Conservation (phyloP, 345 rosid species). For the Erysimum cheiranthoides region DNA sequence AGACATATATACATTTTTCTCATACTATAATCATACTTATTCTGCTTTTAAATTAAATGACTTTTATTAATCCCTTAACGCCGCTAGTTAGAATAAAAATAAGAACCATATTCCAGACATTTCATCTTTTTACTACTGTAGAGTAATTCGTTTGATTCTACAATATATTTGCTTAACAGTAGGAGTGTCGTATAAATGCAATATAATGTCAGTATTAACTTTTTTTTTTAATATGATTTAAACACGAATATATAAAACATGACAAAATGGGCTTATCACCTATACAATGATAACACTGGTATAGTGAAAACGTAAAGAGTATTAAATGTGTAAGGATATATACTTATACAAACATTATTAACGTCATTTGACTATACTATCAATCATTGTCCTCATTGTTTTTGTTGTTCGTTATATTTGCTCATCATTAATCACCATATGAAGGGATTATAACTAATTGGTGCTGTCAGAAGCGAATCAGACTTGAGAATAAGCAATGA, state of each 20-base stretch:
- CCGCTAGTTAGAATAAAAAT: not conserved
- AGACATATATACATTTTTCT: constrained; percentile 7
- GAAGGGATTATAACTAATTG: constrained; percentile 29
- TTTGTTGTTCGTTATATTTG: constrained; percentile 32
- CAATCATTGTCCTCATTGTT: constrained; percentile 24
- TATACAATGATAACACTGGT: too few relatives aligned
- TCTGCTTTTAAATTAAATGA: constrained; percentile 14
- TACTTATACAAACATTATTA: not conserved
- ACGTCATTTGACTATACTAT: constrained; percentile 13
- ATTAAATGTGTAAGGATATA: not conserved
- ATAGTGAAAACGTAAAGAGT: too few relatives aligned
- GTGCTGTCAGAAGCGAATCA: constrained; percentile 38
- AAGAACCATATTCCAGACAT: constrained; percentile 24
- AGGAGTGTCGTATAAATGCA: not conserved
- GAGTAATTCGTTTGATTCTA: not conserved
- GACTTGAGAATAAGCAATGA: constrained; percentile 34
- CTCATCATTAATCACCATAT: constrained; percentile 25
- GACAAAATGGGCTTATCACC: too few relatives aligned
- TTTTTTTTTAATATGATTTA: too few relatives aligned
- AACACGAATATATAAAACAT: too few relatives aligned
- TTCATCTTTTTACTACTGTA: not conserved
- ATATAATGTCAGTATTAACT: too few relatives aligned
- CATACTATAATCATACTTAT: constrained; percentile 1
- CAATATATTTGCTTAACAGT: not conserved
- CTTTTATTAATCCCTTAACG: not conserved